Percentiles rank a stretch among this genome's conserved stretches.
These are phyloP conservation scores for Scheffersomyces illinoinensis DNA, from an alignment of 1,139 yeast genomes.

Conservation along the genomic window DNA sequence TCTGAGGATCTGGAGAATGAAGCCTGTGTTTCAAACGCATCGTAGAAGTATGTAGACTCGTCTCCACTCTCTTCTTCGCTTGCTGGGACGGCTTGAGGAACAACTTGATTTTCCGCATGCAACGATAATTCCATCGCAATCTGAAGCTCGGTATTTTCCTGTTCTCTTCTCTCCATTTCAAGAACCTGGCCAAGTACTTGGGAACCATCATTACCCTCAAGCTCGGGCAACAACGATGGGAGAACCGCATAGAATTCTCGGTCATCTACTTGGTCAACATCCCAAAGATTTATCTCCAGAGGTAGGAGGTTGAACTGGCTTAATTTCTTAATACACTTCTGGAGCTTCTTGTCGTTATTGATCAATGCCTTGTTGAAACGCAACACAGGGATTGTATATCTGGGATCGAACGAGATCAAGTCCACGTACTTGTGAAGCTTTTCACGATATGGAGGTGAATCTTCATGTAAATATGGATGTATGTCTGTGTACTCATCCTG, in stretches of 20 bases:
- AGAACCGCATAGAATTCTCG: slow-evolving; percentile 31
- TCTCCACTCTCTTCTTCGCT: not conserved
- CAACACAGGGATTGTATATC: slow-evolving; percentile 37
- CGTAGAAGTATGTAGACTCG: not conserved
- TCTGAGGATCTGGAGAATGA: not conserved
- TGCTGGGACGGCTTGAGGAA: not conserved
- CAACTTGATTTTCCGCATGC: not conserved
- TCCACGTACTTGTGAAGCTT: slow-evolving; percentile 37
- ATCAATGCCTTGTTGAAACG: slow-evolving; percentile 37
- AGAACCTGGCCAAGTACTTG: not conserved
- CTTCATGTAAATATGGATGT: slow-evolving; percentile 14
- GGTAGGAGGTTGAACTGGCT: slow-evolving; percentile 33
- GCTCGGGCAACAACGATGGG: slow-evolving; percentile 27
- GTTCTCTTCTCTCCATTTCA: not conserved
- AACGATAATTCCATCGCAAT: slow-evolving; percentile 10
- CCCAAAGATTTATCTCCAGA: slow-evolving; percentile 33
- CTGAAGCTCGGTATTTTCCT: slow-evolving; percentile 3
- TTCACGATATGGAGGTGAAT: slow-evolving; percentile 42
- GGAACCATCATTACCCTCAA: not conserved
- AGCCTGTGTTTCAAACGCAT: not conserved
- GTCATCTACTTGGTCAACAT: slow-evolving; percentile 43
- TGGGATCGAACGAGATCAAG: slow-evolving; percentile 41
- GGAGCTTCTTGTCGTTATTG: slow-evolving; percentile 25
- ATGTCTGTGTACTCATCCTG: slow-evolving; percentile 7
- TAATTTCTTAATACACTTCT: slow-evolving; percentile 28